Conservation (phyloP, 208 protist species). For the Phytomonas sp. region DNA sequence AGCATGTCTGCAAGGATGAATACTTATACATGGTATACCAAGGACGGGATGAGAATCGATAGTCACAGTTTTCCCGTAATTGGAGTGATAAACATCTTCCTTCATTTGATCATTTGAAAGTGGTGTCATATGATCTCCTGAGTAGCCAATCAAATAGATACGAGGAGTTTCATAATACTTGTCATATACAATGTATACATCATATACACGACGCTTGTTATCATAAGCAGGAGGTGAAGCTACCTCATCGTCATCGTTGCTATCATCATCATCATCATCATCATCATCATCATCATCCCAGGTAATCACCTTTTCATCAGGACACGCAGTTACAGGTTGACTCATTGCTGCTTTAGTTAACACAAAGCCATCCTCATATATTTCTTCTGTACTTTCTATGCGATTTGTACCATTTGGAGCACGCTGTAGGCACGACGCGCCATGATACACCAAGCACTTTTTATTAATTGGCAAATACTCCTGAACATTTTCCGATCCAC, state of each 20-base stretch:
- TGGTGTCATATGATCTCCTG: slow-evolving; percentile 48
- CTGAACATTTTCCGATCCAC: slow-evolving; percentile 59
- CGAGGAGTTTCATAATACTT: slow-evolving; percentile 96
- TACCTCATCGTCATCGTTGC: slow-evolving; percentile 13
- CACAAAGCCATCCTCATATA: slow-evolving; percentile 47
- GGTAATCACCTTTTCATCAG: slow-evolving; percentile 35
- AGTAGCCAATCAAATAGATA: slow-evolving; percentile 95
- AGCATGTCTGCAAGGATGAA: slow-evolving; percentile 95
- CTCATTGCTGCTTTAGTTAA: slow-evolving; percentile 20
- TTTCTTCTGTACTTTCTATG: slow-evolving; percentile 8
- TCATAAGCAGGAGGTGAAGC: slow-evolving; percentile 6
- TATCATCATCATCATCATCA: slow-evolving; percentile 20
- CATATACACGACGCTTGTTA: slow-evolving; percentile 80
- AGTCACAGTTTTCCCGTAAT: slow-evolving; percentile 96
- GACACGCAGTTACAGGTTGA: slow-evolving; percentile 10
- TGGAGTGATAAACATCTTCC: slow-evolving; percentile 95
- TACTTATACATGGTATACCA: slow-evolving; percentile 80
- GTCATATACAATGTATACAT: slow-evolving; percentile 96
- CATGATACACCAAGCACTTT: slow-evolving; percentile 91
- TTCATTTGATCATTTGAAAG: slow-evolving; percentile 90
- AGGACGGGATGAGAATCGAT: slow-evolving; percentile 90
- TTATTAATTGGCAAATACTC: slow-evolving; percentile 92
- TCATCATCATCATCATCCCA: slow-evolving; percentile 50
- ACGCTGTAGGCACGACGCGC: slow-evolving; percentile 41
- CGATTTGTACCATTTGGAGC: slow-evolving; percentile 13